Evolutionary conservation across 2,329 filamentous ascomycete genomes (phyloP), one percentile per base, ranked within the genome.

Genomic region (Scedosporium dehoogii): DNA sequence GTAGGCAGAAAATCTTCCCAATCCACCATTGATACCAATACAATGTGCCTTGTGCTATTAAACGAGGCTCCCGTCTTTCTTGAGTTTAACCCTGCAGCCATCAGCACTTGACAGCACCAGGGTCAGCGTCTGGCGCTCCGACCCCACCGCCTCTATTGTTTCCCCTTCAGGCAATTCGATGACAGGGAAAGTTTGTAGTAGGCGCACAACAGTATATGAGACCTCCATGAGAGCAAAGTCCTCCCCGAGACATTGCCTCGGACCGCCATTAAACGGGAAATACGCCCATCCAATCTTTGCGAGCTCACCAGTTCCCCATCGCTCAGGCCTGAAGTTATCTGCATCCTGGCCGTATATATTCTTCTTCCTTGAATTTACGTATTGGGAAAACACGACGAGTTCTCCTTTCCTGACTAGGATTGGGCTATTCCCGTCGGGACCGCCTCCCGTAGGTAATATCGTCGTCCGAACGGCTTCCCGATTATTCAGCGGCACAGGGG

Each of bases 341-440:
- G 73, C 71, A 58, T 75, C 74, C 0, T 65, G 44, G 0, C 75
- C 75, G 61, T 70, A 77, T 12, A 76, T 67, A 33, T 74, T 71
- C 18, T 69, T 71, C 6, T 70, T 66, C 1, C 73, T 67, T 44
- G 75, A 72, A 58, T 74, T 67, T 0, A 68, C 66, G 64, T 73
- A 72, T 9, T 69, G 63, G 18, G 64, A 69, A 59, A 70, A 75
- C 6, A 67, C 63, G 1, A 76, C 68, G 14, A 65, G 51, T 10
- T 67, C 66, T 0, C 73, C 73, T 21, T 66, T 67, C 0, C 66
- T 59, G 2, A 76, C 66, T 14, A 72, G 68, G 1, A 76, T 65
- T 0, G 74, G 73, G 0, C 66, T 65, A 6, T 63, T 66, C 3
- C 74, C 71, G 62, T 73, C 71, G 0, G 67, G 63, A 0, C 75